Conservation (phyloP, 2,329 filamentous ascomycete genomes). For the Alternaria angustiovoidea region DNA sequence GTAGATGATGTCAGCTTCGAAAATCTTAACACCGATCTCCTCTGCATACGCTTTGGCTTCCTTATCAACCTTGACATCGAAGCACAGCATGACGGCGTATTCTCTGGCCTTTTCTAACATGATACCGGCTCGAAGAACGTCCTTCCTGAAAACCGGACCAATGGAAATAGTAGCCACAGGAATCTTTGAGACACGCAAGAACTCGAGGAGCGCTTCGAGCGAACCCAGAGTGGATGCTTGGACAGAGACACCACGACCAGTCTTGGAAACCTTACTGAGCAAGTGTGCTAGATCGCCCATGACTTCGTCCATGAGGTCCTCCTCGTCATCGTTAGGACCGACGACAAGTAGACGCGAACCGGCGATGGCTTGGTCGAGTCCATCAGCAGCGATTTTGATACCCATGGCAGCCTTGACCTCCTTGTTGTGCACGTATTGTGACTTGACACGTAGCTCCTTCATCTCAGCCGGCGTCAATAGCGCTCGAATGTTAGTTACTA, state of each 20-base stretch:
- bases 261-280: conserved; percentile 89
- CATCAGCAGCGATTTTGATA: conserved; percentile 98
- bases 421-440: conserved; percentile 97
- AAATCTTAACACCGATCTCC: conserved; percentile 94
- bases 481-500: conserved; percentile 93
- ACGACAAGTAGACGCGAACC: conserved; percentile 94
- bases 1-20: conserved; percentile 99
- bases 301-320: conserved; percentile 95
- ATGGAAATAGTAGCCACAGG: conserved; percentile 97
- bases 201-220: conserved; percentile 93
- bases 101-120: conserved; percentile 97
- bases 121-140: conserved; percentile 90
- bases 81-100: conserved; percentile 98
- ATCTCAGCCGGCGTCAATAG: conserved; percentile 91
- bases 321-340: conserved; percentile 93
- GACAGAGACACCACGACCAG: conserved; percentile 92
- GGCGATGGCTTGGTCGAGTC: conserved; percentile 93
- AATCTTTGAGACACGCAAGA: conserved; percentile 95
- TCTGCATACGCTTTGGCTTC: conserved; percentile 91
- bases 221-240: conserved; percentile 98
- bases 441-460: conserved; percentile 94
- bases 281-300: conserved; percentile 92
- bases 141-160: conserved; percentile 96
- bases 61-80: conserved; percentile 99
- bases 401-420: conserved; percentile 97